phyloP scores from a whole-genome alignment of 768 basidiomycete species.

The Amanita muscaria region DNA sequence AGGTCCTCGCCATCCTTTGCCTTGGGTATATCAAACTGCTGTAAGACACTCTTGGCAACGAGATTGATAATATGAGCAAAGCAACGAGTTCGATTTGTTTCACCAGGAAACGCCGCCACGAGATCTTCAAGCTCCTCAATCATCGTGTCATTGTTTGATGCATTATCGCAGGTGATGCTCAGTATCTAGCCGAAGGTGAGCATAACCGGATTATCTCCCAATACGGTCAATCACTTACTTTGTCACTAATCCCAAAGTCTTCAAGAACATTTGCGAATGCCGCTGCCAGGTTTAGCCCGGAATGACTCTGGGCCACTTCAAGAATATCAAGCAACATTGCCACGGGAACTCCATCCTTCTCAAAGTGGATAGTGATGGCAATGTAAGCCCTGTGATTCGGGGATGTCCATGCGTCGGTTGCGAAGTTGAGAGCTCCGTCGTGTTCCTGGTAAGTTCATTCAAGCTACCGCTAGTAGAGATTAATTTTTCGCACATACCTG shows the following conservation, averaged over 20 bases:
- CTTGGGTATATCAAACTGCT: background rate
- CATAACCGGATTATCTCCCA: background rate
- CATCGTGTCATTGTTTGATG: slow-evolving; percentile 28
- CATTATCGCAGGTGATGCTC: slow-evolving; percentile 26
- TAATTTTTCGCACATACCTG: too few species aligned
- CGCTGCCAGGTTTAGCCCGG: slow-evolving; percentile 23
- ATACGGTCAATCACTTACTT: slow-evolving; percentile 16
- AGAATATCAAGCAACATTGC: slow-evolving; percentile 27
- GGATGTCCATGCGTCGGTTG: slow-evolving; percentile 29
- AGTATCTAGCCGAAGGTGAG: slow-evolving; percentile 16
- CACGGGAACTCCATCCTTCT: slow-evolving; percentile 19
- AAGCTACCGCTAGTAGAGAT: too few species aligned
- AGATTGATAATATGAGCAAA: background rate
- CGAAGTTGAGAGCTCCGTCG: slow-evolving; percentile 21
- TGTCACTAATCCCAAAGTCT: slow-evolving; percentile 24
- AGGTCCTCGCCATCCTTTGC: background rate
- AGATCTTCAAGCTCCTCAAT: slow-evolving; percentile 18
- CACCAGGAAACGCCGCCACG: background rate
- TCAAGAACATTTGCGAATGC: slow-evolving; percentile 24
- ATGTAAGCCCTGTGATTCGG: slow-evolving; percentile 16
- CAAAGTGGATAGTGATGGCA: slow-evolving; percentile 24
- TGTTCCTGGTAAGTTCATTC: slow-evolving; percentile 13
- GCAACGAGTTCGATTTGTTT: background rate
- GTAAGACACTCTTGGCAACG: background rate
- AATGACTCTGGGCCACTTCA: slow-evolving; percentile 27